phyloP scores from a whole-genome alignment of 768 basidiomycete genomes.

The Leucosporidium yakuticum region DNA sequence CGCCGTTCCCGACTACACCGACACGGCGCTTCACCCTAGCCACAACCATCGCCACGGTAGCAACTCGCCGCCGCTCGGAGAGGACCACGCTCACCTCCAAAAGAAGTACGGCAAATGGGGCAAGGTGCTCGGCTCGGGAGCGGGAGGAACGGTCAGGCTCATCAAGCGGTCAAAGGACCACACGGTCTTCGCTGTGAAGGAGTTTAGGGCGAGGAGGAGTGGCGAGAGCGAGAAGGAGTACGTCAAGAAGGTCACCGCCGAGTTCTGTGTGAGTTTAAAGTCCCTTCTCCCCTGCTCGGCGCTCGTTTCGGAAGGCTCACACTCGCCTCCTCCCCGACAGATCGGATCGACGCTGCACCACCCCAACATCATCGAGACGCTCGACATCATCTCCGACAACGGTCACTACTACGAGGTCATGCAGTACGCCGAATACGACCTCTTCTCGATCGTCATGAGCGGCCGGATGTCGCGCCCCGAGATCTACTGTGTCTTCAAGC shows the following conservation, averaged over 20 bases:
- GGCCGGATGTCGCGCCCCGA: conserved; percentile 97
- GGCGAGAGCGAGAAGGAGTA: conserved; percentile 95
- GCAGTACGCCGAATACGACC: conserved; percentile 98
- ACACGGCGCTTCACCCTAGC: conserved; percentile 38
- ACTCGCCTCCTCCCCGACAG: background rate
- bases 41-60: conserved; percentile 43
- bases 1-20: conserved; percentile 42
- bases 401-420: conserved; percentile 99
- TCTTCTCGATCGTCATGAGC: conserved; percentile 99
- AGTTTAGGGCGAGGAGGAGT: conserved; percentile 80
- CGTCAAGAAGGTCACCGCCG: conserved; percentile 98
- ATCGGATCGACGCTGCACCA: conserved; percentile 73
- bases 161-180: conserved; percentile 56
- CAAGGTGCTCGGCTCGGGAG: conserved; percentile 85
- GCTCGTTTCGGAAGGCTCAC: background rate
- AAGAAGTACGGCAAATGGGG: conserved; percentile 99
- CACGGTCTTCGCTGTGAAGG: conserved; percentile 88
- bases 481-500: conserved; percentile 97
- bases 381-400: conserved; percentile 95
- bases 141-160: conserved; percentile 95
- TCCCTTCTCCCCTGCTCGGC: background rate
- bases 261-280: conserved; percentile 85
- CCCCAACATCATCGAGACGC: conserved; percentile 91
- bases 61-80: conserved; percentile 64
- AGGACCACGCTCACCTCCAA: conserved; percentile 81